Conservation (phyloP, 108 stramenopile species). For the Poteriospumella lacustris region DNA sequence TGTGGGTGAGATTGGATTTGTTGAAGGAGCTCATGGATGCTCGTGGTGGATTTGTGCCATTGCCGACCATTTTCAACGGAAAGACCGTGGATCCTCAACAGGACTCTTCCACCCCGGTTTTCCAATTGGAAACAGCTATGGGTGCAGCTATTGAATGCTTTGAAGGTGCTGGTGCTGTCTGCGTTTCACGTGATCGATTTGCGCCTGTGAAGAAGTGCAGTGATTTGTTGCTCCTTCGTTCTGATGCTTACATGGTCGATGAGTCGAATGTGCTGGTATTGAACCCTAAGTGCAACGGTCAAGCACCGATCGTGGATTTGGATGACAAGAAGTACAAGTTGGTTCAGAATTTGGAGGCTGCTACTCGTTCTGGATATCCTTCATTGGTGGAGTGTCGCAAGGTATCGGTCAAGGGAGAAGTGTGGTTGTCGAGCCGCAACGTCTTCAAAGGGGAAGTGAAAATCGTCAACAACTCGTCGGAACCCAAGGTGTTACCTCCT, state of each 20-base stretch:
- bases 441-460: slow-evolving; percentile 77
- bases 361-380: slow-evolving; percentile 71
- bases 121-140: slow-evolving; percentile 98
- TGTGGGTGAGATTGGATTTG: slow-evolving; percentile 94
- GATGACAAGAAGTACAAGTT: slow-evolving; percentile 93
- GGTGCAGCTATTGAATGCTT: slow-evolving; percentile 98
- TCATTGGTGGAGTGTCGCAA: slow-evolving; percentile 81
- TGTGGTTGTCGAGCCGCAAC: slow-evolving; percentile 72
- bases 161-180: slow-evolving; percentile 60
- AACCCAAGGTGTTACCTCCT: slow-evolving; percentile 76
- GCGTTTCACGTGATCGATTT: slow-evolving; percentile 91
- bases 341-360: slow-evolving; percentile 83
- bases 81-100: slow-evolving; percentile 98
- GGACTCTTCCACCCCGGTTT: slow-evolving; percentile 67
- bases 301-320: slow-evolving; percentile 74
- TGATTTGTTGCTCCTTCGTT: slow-evolving; percentile 89
- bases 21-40: slow-evolving; percentile 83
- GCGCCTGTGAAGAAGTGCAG: slow-evolving; percentile 99
- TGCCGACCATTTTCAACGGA: slow-evolving; percentile 95
- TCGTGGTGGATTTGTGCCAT: slow-evolving; percentile 87
- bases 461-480: slow-evolving; percentile 75
- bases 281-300: slow-evolving; percentile 66
- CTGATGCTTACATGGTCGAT: slow-evolving; percentile 86
- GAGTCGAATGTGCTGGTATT: slow-evolving; percentile 75
- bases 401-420: slow-evolving; percentile 76